These are phyloP conservation scores for Dactylellina haptotyla DNA, from an alignment of 2,329 filamentous ascomycete genomes.

Conservation along the genomic window DNA sequence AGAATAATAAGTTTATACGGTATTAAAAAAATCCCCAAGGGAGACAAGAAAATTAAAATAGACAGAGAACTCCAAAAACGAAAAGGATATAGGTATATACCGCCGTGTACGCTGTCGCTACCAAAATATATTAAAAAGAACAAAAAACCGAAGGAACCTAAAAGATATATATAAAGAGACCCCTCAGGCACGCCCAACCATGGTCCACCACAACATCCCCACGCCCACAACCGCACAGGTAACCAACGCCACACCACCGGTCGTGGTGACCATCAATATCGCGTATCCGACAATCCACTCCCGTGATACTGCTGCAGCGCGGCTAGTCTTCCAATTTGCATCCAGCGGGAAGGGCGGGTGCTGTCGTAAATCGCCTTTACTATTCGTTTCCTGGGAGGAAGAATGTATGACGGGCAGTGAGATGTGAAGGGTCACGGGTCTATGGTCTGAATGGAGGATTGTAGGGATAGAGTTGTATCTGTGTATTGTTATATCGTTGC, in stretches of 20 bases:
- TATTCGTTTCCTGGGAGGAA: not conserved
- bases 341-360: constrained; percentile 37
- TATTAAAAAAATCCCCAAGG: not conserved
- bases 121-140: too few relatives aligned
- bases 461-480: constrained; percentile 80
- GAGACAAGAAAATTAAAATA: too few relatives aligned
- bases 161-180: too few relatives aligned
- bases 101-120: too few relatives aligned
- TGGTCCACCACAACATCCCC: constrained; percentile 37
- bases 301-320: constrained; percentile 13
- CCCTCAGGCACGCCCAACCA: constrained; percentile 6
- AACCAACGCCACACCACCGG: constrained; percentile 17
- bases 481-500: constrained; percentile 67
- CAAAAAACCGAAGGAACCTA: too few relatives aligned
- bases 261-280: constrained; percentile 39
- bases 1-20: not conserved
- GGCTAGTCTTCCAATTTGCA: constrained; percentile 25
- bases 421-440: constrained; percentile 79
- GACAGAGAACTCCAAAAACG: not conserved
- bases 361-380: not conserved
- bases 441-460: constrained; percentile 85
- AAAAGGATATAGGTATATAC: not conserved
- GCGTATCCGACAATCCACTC: constrained; percentile 35
- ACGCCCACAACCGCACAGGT: constrained; percentile 30
- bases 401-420: constrained; percentile 66